Base-by-base conservation (phyloP, 352 stramenopile species). In the Discostella stelligera region DNA sequence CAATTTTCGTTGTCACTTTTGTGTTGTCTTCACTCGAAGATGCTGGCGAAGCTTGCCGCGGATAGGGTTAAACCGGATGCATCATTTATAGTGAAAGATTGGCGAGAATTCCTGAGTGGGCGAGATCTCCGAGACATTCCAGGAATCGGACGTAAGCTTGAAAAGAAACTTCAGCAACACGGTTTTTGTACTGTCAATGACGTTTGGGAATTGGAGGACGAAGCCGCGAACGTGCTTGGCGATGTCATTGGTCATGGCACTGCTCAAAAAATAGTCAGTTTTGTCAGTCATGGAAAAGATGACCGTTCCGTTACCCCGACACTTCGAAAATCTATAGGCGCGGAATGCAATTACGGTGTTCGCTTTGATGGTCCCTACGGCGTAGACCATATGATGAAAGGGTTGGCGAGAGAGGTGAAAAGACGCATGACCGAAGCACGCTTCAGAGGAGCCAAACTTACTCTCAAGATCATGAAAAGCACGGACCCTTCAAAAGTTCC, bases 1-100 rank as follows among this genome's bases (percentile, higher is more conserved):
- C 37, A 44, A 13, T 44, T 44, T 2, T 44, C 13, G 7, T 44
- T 44, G 2, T 44, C 37, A 14, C 7, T 14, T 44, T 8, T 1
- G 7, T 14, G 7, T 44, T 10, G 7, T 14, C 37, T 44, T 44
- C 37, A 44, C 37, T 14, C 13, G 9, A 55, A 85, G 18, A 90
- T 98, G 20, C 71, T 98, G 0, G 95, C 96, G 0, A 98, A 98
- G 30, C 53, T 98, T 20, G 94, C 93, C 10, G 98, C 96, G 0
- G 95, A 96, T 66, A 91, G 93, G 79, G 94, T 95, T 18, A 98
- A 98, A 77, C 95, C 96, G 0, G 85, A 98, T 74, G 91, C 93
- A 27, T 91, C 94, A 6, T 96, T 89, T 69, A 95, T 88, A 44
- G 81, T 54, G 68, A 71, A 69, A 59, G 78, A 90, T 79, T 84